These are phyloP conservation scores for Tetrahymena elliotti DNA, from an alignment of 73 alveolate genomes.

Conservation along the genomic window DNA sequence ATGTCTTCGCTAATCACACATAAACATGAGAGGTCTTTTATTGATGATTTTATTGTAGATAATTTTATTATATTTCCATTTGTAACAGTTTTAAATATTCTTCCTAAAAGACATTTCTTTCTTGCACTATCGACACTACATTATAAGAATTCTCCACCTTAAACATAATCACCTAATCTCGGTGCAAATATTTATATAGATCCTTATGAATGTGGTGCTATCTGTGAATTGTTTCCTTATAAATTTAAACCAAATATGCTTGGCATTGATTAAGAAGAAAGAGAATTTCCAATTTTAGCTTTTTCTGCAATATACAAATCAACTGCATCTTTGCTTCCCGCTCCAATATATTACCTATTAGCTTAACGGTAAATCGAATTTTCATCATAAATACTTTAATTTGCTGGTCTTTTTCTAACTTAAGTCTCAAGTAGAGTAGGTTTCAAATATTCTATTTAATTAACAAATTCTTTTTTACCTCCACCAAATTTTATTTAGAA, in stretches of 20 bases:
- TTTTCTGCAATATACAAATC: background rate
- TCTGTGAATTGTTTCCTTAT: background rate
- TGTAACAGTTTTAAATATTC: conserved; percentile 11
- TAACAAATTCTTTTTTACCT: background rate
- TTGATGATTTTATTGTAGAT: conserved; percentile 2
- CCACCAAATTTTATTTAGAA: background rate
- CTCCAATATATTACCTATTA: background rate
- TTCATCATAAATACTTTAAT: background rate
- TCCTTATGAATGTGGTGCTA: background rate
- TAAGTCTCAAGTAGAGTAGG: background rate
- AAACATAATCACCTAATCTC: background rate
- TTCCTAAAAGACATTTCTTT: conserved; percentile 6
- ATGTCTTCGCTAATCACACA: conserved; percentile 11
- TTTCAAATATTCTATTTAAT: background rate
- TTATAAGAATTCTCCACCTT: background rate
- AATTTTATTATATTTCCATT: conserved; percentile 22
- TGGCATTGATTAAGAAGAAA: background rate
- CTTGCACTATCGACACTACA: conserved; percentile 6
- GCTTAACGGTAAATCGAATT: background rate
- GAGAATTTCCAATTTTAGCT: background rate
- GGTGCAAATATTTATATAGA: background rate
- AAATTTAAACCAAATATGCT: background rate
- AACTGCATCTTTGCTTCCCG: background rate
- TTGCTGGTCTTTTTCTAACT: background rate
- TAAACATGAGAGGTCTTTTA: conserved; percentile 15